Evolutionary conservation across 352 stramenopile species (phyloP).

Genomic region (Elongisporangium anandrum): DNA sequence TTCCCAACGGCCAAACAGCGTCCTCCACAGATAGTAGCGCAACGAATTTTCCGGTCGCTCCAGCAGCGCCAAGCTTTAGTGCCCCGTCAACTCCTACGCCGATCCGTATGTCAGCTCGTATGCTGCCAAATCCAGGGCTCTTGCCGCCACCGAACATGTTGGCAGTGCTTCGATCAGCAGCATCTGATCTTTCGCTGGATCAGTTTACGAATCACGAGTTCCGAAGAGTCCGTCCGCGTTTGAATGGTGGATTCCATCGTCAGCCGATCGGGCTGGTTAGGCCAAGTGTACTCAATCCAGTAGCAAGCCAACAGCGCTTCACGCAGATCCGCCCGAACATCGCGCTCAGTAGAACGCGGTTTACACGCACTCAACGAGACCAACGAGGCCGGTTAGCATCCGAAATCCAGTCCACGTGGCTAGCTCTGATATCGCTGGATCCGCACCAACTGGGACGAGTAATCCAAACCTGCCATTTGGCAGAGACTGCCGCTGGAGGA

Average conservation of each 20-base stretch:
- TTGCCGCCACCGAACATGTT: constrained; percentile 52
- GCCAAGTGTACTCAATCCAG: constrained; percentile 15
- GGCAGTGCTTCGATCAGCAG: constrained; percentile 51
- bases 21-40: constrained; percentile 27
- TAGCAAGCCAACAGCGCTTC: constrained; percentile 41
- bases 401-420: constrained; percentile 84
- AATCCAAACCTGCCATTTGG: constrained; percentile 79
- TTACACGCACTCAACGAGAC: constrained; percentile 70
- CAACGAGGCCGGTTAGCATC: constrained; percentile 66
- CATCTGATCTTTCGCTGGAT: constrained; percentile 61
- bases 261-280: constrained; percentile 15
- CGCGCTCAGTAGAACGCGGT: constrained; percentile 69
- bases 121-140: constrained; percentile 27
- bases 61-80: constrained; percentile 7
- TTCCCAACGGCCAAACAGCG: constrained; percentile 28
- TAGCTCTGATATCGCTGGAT: constrained; percentile 79
- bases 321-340: constrained; percentile 86
- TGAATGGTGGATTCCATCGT: constrained; percentile 26
- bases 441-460: constrained; percentile 71
- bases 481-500: constrained; percentile 72
- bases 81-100: constrained; percentile 9
- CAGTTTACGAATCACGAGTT: constrained; percentile 83
- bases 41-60: constrained; percentile 22
- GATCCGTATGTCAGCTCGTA: constrained; percentile 28
- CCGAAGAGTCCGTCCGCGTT: constrained; percentile 62